Evolutionary conservation across 1,139 yeast species (phyloP).

Genomic region (Wickerhamomyces sp.): DNA sequence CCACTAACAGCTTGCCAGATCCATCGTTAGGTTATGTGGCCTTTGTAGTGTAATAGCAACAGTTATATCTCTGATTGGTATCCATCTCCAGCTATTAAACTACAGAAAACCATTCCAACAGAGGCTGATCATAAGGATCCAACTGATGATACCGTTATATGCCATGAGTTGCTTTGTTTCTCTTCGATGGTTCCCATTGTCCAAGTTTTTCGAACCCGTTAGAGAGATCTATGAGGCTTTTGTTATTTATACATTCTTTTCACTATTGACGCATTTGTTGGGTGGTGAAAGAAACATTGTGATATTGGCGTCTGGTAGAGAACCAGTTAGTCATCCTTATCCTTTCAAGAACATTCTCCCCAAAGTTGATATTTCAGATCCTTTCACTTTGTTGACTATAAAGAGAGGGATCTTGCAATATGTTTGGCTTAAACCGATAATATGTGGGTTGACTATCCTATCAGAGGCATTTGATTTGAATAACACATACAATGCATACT

Average conservation of each 20-base stretch:
- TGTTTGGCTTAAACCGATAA: constrained; percentile 88
- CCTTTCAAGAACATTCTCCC: constrained; percentile 44
- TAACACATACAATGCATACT: constrained; percentile 21
- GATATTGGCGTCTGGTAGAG: constrained; percentile 64
- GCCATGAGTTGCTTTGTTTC: constrained; percentile 54
- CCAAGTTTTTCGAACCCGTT: constrained; percentile 62
- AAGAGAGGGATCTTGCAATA: constrained; percentile 89
- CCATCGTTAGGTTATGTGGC: constrained; percentile 27
- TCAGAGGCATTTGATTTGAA: constrained; percentile 48
- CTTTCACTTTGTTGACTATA: constrained; percentile 66
- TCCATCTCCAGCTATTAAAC: constrained; percentile 52
- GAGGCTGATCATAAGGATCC: constrained; percentile 77
- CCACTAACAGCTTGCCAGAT: constrained; percentile 6
- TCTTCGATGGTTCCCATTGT: constrained; percentile 44
- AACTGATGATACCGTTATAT: constrained; percentile 51
- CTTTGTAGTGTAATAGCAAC: constrained; percentile 29
- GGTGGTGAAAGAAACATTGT: constrained; percentile 92
- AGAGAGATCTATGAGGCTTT: constrained; percentile 94
- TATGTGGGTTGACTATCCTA: constrained; percentile 53
- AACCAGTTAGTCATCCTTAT: constrained; percentile 71
- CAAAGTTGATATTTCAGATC: constrained; percentile 80
- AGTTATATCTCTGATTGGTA: constrained; percentile 40
- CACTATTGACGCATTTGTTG: constrained; percentile 71
- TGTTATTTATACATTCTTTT: constrained; percentile 88
- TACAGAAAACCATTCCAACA: constrained; percentile 90